Percentiles rank a stretch among this genome's conserved stretches.
Evolutionary conservation across 768 basidiomycete species (phyloP).

Genomic region (Cystobasidium onofrii): DNA sequence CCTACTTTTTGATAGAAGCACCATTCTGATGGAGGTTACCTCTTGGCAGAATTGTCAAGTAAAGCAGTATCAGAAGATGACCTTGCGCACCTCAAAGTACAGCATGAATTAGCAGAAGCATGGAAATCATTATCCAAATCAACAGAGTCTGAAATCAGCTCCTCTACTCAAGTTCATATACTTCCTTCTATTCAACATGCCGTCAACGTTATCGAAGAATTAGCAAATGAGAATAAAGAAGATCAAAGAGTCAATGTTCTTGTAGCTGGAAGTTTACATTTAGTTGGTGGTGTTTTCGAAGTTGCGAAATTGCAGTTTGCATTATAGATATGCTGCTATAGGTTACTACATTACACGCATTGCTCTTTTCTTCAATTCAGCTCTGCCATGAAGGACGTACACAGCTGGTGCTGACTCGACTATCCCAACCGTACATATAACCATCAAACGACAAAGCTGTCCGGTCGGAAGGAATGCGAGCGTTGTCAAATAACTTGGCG

Average conservation of each 20-base stretch:
- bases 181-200: slow-evolving; percentile 84
- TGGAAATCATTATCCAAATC: background rate
- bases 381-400: too few species aligned
- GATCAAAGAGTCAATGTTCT: slow-evolving; percentile 54
- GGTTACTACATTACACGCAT: too few species aligned
- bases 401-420: too few species aligned
- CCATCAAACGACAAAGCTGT: too few species aligned
- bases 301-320: slow-evolving; percentile 58
- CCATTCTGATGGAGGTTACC: too few species aligned
- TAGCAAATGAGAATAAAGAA: slow-evolving; percentile 24
- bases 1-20: too few species aligned
- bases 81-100: slow-evolving; percentile 44
- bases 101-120: slow-evolving; percentile 17
- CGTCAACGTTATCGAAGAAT: slow-evolving; percentile 55
- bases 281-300: slow-evolving; percentile 89
- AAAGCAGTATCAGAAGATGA: slow-evolving; percentile 59
- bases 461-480: too few species aligned
- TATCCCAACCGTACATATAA: too few species aligned
- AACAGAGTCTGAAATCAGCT: slow-evolving; percentile 53
- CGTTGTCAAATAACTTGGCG: too few species aligned
- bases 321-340: background rate
- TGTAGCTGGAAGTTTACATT: slow-evolving; percentile 83
- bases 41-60: slow-evolving; percentile 62
- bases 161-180: slow-evolving; percentile 57
- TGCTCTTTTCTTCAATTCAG: too few species aligned